phyloP scores from a whole-genome alignment of 1,284 basidiomycete species.

The Leccinum huronense region DNA sequence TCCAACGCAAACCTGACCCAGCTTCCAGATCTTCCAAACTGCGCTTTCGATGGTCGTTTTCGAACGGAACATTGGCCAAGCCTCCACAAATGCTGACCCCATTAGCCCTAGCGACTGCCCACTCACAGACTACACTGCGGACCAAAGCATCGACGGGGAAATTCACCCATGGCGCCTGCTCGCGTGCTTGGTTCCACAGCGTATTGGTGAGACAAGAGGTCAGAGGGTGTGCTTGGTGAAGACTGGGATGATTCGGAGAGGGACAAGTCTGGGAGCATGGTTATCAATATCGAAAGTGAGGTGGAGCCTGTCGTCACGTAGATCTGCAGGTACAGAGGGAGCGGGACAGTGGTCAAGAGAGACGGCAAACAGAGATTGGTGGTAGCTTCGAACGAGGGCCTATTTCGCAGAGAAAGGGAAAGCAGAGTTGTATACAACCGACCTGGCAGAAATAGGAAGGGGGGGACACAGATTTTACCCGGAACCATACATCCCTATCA shows the following conservation, averaged over 20 bases:
- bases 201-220: constrained; percentile 79
- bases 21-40: constrained; percentile 14
- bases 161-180: constrained; percentile 86
- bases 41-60: constrained; percentile 10
- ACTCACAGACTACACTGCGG: constrained; percentile 89
- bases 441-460: background rate
- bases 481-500: constrained; percentile 81
- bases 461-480: constrained; percentile 44
- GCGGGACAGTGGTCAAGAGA: constrained; percentile 63
- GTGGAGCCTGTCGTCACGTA: constrained; percentile 30
- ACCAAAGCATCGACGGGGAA: constrained; percentile 91
- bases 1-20: constrained; percentile 43
- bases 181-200: constrained; percentile 86
- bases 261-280: background rate
- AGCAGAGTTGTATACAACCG: constrained; percentile 18
- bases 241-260: constrained; percentile 7
- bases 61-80: constrained; percentile 18
- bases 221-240: constrained; percentile 17
- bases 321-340: constrained; percentile 30
- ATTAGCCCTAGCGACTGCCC: constrained; percentile 48
- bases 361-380: constrained; percentile 55
- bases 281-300: constrained; percentile 34
- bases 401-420: constrained; percentile 22
- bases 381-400: constrained; percentile 16
- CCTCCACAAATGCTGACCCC: constrained; percentile 28